Base-by-base conservation (phyloP, 768 basidiomycete genomes). In the Kwoniella dendrophila region DNA sequence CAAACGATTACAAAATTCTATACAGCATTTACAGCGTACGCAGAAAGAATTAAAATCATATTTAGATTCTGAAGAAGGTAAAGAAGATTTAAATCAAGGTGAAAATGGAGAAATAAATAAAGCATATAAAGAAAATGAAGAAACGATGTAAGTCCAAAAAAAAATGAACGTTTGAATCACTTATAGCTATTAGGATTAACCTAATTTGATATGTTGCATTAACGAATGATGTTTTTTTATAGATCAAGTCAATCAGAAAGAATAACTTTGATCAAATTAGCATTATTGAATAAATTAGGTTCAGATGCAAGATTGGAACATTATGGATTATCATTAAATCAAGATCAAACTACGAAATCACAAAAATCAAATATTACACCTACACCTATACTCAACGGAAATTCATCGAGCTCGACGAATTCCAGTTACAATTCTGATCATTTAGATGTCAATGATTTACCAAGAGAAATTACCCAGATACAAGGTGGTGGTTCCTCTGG, bases 201-300 rank as follows among this genome's bases (percentile, higher is more conserved):
- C 8, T 45, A 26, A 18, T 45, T 20, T 34, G 33, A 41, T 18
- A n/a, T n/a, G n/a, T n/a, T n/a, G n/a, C n/a, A n/a, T n/a, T n/a
- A n/a, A n/a, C n/a, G n/a, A n/a, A n/a, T 29, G 3, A 27, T 27
- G 8, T 20, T 32, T 1, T 20, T 44, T 26, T 16, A 48, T 62
- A 74, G 73, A 34, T 62, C 69, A 12, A 72, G 69, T 29, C 73
- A 75, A 49, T 56, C 36, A 7, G 73, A 75, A 58, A 64, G 73
- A 10, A 70, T 75, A 43, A 62, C 67, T 8, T 27, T 75, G 3
- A 69, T 75, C 32, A 65, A 63, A 29, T 20, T 72, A 29, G 73
- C 69, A 1, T 44, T 75, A 54, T 8, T 64, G 47, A 69, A 75
- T 30, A 75, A 72, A 47, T 48, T 75, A 11, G 73, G 73, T 1